Conservation (phyloP, 768 basidiomycete genomes). For the Lactifluus piperatus region DNA sequence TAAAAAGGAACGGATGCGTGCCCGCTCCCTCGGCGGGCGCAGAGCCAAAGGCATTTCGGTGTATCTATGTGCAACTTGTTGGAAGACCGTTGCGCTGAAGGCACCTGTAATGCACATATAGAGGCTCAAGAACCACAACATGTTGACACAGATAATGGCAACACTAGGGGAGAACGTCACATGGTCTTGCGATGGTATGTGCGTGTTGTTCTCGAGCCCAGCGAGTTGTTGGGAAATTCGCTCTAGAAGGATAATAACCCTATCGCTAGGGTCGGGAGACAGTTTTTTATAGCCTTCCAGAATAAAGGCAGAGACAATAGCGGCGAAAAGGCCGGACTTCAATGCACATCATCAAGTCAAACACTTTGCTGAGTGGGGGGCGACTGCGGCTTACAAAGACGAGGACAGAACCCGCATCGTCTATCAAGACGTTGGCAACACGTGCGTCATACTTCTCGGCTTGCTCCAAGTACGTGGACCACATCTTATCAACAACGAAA, state of each 20-base stretch:
- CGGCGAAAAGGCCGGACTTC: conserved; percentile 22
- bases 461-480: conserved; percentile 3
- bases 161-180: not conserved
- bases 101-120: not conserved
- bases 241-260: not conserved
- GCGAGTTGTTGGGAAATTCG: not conserved
- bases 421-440: conserved; percentile 3
- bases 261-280: conserved; percentile 1
- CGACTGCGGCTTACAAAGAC: conserved; percentile 3
- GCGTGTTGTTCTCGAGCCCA: not conserved
- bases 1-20: not conserved
- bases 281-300: conserved; percentile 16
- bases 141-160: not conserved
- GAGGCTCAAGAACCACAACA: not conserved
- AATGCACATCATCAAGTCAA: not conserved
- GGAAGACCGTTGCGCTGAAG: not conserved
- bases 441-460: not conserved
- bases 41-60: not conserved
- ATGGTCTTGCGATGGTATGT: not conserved
- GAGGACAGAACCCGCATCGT: conserved; percentile 1
- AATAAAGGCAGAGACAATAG: conserved; percentile 19
- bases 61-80: not conserved
- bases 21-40: not conserved
- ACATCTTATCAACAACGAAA: not conserved
- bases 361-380: not conserved